Base-by-base conservation (phyloP, 1,284 basidiomycete genomes). In the Jaminaea rosea region DNA sequence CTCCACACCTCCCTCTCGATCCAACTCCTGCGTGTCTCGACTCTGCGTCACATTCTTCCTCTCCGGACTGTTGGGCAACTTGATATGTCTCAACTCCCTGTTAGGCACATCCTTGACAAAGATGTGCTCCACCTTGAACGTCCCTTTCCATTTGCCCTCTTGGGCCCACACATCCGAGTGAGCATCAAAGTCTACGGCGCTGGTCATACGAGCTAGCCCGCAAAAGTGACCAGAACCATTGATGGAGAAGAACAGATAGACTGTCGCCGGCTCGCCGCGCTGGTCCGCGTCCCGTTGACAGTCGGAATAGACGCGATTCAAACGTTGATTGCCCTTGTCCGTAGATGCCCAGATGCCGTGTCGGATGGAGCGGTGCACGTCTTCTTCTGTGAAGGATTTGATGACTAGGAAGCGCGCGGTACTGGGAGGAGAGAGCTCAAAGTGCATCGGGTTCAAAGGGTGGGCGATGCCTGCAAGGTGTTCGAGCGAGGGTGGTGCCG, bases 261-360 rank as follows among this genome's bases (percentile, higher is more conserved):
- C 65, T 17, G 67, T 67, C 4, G 65, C 67, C 4, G 19, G n/a
- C 54, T n/a, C 50, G 49, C 50, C 19, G 7, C 23, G 19, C 19
- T 17, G 19, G 7, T 17, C 11, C 4, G 39, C 39, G 6, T 17
- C 39, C 4, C 23, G 19, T 23, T 42, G 26, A 6, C 21, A 13
- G 24, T 45, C 15, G 24, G 34, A 23, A 21, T 26, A 42, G 39
- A 42, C 39, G 7, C 39, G 17, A 53, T 73, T 65, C 46, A 73
- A 58, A 1, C 71, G 59, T 42, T 62, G 56, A 49, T 73, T 73
- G 44, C 71, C 71, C 50, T 71, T 70, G 28, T 71, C 67, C n/a
- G 71, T 73, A 15, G 64, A 67, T 0, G 71, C 67, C 71, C 71
- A 73, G 37, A 73, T 70, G 45, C 67, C 67, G 59, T 70, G 62